Evolutionary conservation across 2,329 filamentous ascomycete species (phyloP).

Genomic region (Cercospora zeae-maydis): DNA sequence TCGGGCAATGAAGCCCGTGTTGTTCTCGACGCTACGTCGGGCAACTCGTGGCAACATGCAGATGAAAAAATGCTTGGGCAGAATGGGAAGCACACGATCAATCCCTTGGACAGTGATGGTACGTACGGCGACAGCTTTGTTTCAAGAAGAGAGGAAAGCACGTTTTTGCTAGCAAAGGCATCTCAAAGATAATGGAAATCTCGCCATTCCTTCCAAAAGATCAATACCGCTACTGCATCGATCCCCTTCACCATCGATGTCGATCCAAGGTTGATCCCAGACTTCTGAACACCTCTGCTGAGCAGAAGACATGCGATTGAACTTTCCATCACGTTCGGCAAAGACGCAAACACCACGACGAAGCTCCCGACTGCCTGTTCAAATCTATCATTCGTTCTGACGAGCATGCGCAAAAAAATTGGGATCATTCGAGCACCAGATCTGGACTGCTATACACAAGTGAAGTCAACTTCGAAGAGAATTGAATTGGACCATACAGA

Average conservation of each 20-base stretch:
- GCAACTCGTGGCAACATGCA: neutral
- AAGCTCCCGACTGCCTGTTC: constrained; percentile 16
- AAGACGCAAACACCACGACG: constrained; percentile 8
- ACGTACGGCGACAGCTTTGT: too few species aligned
- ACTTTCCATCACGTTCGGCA: constrained; percentile 15
- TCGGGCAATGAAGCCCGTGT: too few species aligned
- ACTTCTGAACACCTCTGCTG: constrained; percentile 16
- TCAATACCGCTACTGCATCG: constrained; percentile 8
- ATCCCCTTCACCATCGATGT: constrained; percentile 10
- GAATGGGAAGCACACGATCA: constrained; percentile 13
- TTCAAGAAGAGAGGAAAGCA: too few species aligned
- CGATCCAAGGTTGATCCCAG: neutral
- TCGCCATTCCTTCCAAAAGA: constrained; percentile 5
- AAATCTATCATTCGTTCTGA: constrained; percentile 7
- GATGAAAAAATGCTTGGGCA: constrained; percentile 1
- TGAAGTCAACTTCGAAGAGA: too few species aligned
- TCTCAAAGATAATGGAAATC: too few species aligned
- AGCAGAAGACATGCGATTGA: constrained; percentile 17
- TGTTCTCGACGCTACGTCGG: too few species aligned
- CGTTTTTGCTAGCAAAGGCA: too few species aligned
- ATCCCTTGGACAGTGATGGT: constrained; percentile 18
- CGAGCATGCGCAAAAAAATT: neutral
- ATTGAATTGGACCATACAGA: too few species aligned
- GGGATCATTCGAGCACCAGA: neutral
- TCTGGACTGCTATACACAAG: neutral